Base-by-base conservation (phyloP, 192 early-diverging fungal species). In the Glomus cerebriforme region DNA sequence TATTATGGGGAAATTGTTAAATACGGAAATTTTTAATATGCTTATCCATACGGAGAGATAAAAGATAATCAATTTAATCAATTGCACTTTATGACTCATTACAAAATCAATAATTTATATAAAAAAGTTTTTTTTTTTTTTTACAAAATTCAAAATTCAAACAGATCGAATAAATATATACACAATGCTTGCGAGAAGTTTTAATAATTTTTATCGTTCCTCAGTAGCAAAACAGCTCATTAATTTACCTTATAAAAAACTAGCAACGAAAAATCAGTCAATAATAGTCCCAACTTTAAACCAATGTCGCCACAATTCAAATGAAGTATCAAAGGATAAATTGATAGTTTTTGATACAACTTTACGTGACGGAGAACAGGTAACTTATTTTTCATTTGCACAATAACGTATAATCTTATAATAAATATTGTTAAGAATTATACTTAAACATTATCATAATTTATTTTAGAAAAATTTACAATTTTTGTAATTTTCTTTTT, bases 301-400 rank as follows among this genome's bases (percentile, higher is more conserved):
- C 29, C 69, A 71, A 26, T 12, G 0, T 49, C 69, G 69, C 7
- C 29, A 27, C 13, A 47, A n/a, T 47, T 10, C 43, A 3, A 32
- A 69, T 31, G 32, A 71, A 75, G 58, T 26, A 58, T 32, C 81
- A 65, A 87, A 93, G 82, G 86, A 94, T 29, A 95, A 94, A 83
- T 88, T 98, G 6, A 94, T 97, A 79, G 91, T 99, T 78, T 98
- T 98, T 80, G 96, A 99, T 82, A 99, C 97, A 7, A 96, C 96
- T 59, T 92, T 99, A 31, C 92, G 97, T 79, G 97, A 99, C 82
- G 97, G 97, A 67, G 97, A 99, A 83, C 96, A 95, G 90, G 93
- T 92, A 86, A 26, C 19, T 43, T 43, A 43, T 43, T 43, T n/a
- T n/a, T 73, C 35, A 34, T 35, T 35, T 63, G 35, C 26, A 45